Conservation (phyloP, 306 rosid genomes). For the Malus asiatica region DNA sequence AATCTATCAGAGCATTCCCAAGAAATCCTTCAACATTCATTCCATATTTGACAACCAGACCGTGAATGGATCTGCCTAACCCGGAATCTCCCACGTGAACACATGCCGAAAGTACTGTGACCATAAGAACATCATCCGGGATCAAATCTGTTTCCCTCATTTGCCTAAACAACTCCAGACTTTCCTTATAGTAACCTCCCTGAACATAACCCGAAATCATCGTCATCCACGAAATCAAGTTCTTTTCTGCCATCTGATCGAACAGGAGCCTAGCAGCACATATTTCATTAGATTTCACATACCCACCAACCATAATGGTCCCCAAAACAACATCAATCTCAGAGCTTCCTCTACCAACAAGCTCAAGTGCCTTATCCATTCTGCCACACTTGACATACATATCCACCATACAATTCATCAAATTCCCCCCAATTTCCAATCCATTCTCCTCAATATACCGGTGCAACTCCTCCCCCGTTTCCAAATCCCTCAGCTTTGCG, state of each 20-base stretch:
- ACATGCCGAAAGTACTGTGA: constrained; percentile 18
- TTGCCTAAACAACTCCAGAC: constrained; percentile 18
- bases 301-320: constrained; percentile 20
- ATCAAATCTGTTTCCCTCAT: constrained; percentile 6
- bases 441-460: constrained; percentile 6
- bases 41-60: constrained; percentile 8
- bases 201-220: constrained; percentile 30
- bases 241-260: constrained; percentile 17
- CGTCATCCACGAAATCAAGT: constrained; percentile 20
- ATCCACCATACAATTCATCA: constrained; percentile 23
- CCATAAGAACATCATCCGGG: constrained; percentile 20
- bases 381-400: constrained; percentile 30
- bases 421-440: constrained; percentile 10
- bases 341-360: not conserved
- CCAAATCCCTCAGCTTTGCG: constrained; percentile 12
- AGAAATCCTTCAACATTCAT: constrained; percentile 14
- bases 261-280: constrained; percentile 16
- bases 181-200: not conserved
- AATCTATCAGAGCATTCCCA: constrained; percentile 20
- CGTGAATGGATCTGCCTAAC: constrained; percentile 20
- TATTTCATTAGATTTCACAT: constrained; percentile 12
- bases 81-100: not conserved
- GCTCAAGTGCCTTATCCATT: constrained; percentile 21
- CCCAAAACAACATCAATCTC: constrained; percentile 17
- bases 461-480: constrained; percentile 21